phyloP scores from a whole-genome alignment of 352 stramenopile genomes.

The Halophytophthora polymorphica region DNA sequence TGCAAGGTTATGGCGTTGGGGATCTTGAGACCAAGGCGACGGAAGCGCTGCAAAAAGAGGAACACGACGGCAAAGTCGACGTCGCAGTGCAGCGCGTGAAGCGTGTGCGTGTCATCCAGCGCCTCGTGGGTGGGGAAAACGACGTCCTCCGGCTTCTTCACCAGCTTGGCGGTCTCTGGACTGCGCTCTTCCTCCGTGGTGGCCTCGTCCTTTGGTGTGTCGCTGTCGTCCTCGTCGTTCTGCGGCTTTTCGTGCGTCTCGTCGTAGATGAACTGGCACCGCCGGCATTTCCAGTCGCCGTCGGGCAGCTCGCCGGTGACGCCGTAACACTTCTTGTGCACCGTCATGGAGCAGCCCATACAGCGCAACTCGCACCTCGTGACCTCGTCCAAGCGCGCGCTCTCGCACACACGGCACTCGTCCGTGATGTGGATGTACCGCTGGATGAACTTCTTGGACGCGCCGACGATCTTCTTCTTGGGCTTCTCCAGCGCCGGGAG shows the following conservation, averaged over 20 bases:
- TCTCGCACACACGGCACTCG: constrained; percentile 62
- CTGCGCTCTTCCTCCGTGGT: constrained; percentile 16
- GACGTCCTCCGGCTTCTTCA: constrained; percentile 10
- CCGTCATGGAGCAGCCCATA: constrained; percentile 57
- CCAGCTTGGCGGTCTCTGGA: constrained; percentile 7
- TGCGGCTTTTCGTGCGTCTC: constrained; percentile 16
- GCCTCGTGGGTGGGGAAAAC: constrained; percentile 37
- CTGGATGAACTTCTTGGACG: constrained; percentile 57
- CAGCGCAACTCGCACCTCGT: constrained; percentile 63
- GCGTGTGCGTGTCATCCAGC: constrained; percentile 24
- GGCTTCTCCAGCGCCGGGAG: constrained; percentile 1
- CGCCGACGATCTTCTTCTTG: constrained; percentile 16
- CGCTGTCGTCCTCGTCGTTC: constrained; percentile 5
- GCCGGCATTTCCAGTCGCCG: constrained; percentile 52
- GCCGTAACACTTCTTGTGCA: constrained; percentile 70
- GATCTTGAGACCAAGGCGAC: constrained; percentile 51
- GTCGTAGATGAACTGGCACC: constrained; percentile 51
- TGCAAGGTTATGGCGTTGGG: constrained; percentile 38
- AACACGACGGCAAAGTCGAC: constrained; percentile 60
- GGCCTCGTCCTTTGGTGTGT: constrained; percentile 3
- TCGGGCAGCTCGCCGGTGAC: constrained; percentile 40
- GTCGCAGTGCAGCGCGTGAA: constrained; percentile 36
- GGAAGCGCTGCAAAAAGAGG: constrained; percentile 68
- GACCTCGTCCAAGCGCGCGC: constrained; percentile 41
- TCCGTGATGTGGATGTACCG: constrained; percentile 69